phyloP scores from a whole-genome alignment of 768 basidiomycete species.

The Chalciporus sphaerocephalus region DNA sequence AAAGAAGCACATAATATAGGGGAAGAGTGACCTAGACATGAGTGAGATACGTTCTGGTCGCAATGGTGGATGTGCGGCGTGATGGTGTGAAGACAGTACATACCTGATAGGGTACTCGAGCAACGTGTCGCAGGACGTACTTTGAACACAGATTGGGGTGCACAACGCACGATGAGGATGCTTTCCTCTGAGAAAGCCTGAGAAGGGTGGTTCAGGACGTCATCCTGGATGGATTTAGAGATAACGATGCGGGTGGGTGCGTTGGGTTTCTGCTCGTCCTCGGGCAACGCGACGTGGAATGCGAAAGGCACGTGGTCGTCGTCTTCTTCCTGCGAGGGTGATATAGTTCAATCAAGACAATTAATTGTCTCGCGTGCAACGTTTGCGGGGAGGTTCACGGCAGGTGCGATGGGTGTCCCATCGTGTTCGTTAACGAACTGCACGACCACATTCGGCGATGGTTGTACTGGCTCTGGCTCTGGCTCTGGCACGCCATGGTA shows the following conservation, averaged over 20 bases:
- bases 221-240: constrained; percentile 76
- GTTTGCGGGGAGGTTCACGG: constrained; percentile 86
- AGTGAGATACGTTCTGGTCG: constrained; percentile 5
- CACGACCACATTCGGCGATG: constrained; percentile 72
- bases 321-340: constrained; percentile 43
- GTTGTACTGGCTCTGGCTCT: constrained; percentile 42
- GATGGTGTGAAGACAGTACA: constrained; percentile 18
- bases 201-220: constrained; percentile 72
- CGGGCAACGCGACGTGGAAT: constrained; percentile 79
- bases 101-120: constrained; percentile 85
- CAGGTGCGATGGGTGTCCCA: constrained; percentile 74
- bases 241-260: constrained; percentile 77
- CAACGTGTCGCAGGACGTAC: constrained; percentile 93
- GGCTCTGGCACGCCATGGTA: constrained; percentile 73
- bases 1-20: constrained; percentile 95
- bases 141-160: constrained; percentile 93
- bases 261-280: constrained; percentile 42
- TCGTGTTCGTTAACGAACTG: constrained; percentile 92
- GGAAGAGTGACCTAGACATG: constrained; percentile 70
- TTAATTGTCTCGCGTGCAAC: constrained; percentile 63
- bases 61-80: constrained; percentile 4
- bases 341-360: constrained; percentile 5
- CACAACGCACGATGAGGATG: constrained; percentile 81
- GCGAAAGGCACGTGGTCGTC: constrained; percentile 92
- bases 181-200: constrained; percentile 79